These are phyloP conservation scores for Mytilinidion resinicola DNA, from an alignment of 495 filamentous ascomycete genomes.

Conservation along the genomic window DNA sequence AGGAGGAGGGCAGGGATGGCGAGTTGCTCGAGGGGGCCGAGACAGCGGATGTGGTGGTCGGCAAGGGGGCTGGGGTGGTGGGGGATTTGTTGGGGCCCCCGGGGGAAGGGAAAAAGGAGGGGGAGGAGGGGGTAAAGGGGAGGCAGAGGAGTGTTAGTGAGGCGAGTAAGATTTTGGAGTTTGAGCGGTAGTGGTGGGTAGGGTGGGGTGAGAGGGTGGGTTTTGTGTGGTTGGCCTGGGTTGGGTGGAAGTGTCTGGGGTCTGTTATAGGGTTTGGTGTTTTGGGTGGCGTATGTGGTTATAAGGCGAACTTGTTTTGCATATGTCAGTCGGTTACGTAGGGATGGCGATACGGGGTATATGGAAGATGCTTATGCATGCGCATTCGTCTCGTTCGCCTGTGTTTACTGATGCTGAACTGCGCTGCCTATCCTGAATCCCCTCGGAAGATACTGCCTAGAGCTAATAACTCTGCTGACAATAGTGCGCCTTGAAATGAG, in stretches of 20 bases:
- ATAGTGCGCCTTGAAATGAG: too few relatives aligned
- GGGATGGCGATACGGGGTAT: too few relatives aligned
- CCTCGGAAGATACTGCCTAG: too few relatives aligned
- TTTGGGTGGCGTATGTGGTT: not conserved
- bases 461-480: too few relatives aligned
- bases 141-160: slow-evolving; percentile 25
- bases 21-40: slow-evolving; percentile 77
- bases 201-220: not conserved
- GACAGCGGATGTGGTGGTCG: slow-evolving; percentile 48
- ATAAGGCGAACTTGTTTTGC: not conserved
- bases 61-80: slow-evolving; percentile 7
- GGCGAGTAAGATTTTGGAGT: slow-evolving; percentile 33
- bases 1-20: slow-evolving; percentile 61
- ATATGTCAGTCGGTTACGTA: not conserved
- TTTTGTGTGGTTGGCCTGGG: not conserved
- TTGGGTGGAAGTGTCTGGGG: not conserved
- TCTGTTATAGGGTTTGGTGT: not conserved
- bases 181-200: slow-evolving; percentile 30
- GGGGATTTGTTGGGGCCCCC: slow-evolving; percentile 7
- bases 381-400: too few relatives aligned
- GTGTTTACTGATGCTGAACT: too few relatives aligned
- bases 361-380: too few relatives aligned
- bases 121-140: slow-evolving; percentile 8
- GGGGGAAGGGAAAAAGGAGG: not conserved
- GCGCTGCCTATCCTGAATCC: too few relatives aligned